phyloP scores from a whole-genome alignment of 2,329 filamentous ascomycete genomes.

The Curvularia spicifera region DNA sequence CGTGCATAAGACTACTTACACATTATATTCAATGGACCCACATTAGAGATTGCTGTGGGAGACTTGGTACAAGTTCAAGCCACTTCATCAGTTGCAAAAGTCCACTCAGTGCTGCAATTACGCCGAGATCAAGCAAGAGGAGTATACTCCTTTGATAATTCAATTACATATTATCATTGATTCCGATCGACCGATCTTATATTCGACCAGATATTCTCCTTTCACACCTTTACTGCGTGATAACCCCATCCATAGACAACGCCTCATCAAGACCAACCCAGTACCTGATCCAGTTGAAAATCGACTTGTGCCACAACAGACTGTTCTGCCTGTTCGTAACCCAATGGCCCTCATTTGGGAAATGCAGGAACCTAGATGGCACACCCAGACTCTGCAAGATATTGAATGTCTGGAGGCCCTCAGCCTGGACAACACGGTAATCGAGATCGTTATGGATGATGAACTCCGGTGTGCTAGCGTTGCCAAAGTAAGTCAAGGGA shows the following conservation, averaged over 20 bases:
- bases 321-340: slow-evolving; percentile 90
- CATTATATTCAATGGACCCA: too few relatives aligned
- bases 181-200: background rate
- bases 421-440: slow-evolving; percentile 84
- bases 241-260: slow-evolving; percentile 40
- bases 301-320: slow-evolving; percentile 77
- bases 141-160: background rate
- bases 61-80: background rate
- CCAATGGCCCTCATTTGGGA: slow-evolving; percentile 81
- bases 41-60: too few relatives aligned
- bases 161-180: background rate
- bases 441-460: slow-evolving; percentile 89
- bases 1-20: too few relatives aligned
- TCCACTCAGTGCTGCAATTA: background rate
- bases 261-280: slow-evolving; percentile 42
- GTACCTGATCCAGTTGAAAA: slow-evolving; percentile 48
- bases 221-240: slow-evolving; percentile 35
- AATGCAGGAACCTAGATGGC: slow-evolving; percentile 77
- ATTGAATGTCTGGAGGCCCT: slow-evolving; percentile 85
- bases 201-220: background rate
- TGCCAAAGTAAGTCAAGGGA: slow-evolving; percentile 61
- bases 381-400: slow-evolving; percentile 78
- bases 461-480: slow-evolving; percentile 87
- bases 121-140: background rate
- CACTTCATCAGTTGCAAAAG: background rate